Evolutionary conservation across 805 yeast genomes (phyloP).

Genomic region (Monosporozyma siamensis): DNA sequence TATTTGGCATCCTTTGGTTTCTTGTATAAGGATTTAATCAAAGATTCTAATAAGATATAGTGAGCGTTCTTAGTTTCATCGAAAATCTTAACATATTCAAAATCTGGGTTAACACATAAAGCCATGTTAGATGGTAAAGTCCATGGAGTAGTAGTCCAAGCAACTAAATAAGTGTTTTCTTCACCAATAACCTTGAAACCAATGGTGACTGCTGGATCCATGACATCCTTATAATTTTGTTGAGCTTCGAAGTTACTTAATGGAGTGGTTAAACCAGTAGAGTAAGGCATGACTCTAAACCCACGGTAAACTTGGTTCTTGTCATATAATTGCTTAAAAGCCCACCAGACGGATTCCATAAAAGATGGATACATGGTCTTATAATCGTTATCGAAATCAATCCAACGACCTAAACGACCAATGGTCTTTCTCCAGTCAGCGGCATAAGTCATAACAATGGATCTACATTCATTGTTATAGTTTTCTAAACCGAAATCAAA

Average conservation of each 20-base stretch:
- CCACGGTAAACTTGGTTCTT: constrained; percentile 92
- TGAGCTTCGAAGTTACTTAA: constrained; percentile 97
- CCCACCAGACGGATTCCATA: constrained; percentile 99
- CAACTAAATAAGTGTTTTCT: constrained; percentile 75
- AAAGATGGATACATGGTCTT: constrained; percentile 91
- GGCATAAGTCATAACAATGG: constrained; percentile 96
- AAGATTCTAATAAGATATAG: constrained; percentile 76
- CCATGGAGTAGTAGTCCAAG: constrained; percentile 99
- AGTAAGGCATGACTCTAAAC: constrained; percentile 95
- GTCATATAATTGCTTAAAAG: constrained; percentile 76
- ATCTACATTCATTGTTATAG: constrained; percentile 89
- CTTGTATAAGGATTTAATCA: constrained; percentile 79
- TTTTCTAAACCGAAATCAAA: constrained; percentile 88
- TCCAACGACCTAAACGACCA: constrained; percentile 97
- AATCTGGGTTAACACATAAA: constrained; percentile 81
- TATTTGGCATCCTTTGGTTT: constrained; percentile 87
- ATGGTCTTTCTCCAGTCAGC: constrained; percentile 90
- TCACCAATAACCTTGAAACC: constrained; percentile 78
- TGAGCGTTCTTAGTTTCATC: constrained; percentile 79
- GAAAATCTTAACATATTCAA: constrained; percentile 84
- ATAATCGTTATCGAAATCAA: constrained; percentile 96
- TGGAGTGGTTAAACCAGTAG: constrained; percentile 95
- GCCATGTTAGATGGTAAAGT: constrained; percentile 92
- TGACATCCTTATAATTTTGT: constrained; percentile 93
- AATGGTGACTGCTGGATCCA: constrained; percentile 92